phyloP scores from a whole-genome alignment of 1,284 basidiomycete species.

The Anthracocystis panici-leucophaei region DNA sequence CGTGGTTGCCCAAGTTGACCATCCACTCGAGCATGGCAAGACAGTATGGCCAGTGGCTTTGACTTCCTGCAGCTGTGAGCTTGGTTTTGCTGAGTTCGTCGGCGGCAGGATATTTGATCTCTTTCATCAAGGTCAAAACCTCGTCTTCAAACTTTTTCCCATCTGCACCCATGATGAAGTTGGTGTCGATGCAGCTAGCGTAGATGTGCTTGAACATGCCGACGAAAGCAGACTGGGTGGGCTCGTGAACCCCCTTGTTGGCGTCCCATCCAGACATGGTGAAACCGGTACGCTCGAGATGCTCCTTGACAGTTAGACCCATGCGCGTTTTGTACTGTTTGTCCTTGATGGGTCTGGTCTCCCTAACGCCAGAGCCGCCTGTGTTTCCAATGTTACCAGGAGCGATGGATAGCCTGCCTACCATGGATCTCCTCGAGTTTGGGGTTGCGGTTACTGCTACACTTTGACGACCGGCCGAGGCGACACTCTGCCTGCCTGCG shows the following conservation, averaged over 20 bases:
- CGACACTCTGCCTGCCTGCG: slow-evolving; percentile 47
- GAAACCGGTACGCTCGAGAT: slow-evolving; percentile 63
- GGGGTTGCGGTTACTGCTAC: slow-evolving; percentile 54
- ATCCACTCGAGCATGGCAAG: slow-evolving; percentile 69
- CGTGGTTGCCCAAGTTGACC: slow-evolving; percentile 56
- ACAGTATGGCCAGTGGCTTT: slow-evolving; percentile 67
- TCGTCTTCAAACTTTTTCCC: slow-evolving; percentile 67
- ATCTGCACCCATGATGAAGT: slow-evolving; percentile 59
- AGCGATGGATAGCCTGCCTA: slow-evolving; percentile 53
- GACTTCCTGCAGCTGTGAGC: slow-evolving; percentile 65
- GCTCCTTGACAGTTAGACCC: slow-evolving; percentile 58
- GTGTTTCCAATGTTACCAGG: slow-evolving; percentile 47
- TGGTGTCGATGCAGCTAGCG: slow-evolving; percentile 59
- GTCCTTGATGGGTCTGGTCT: slow-evolving; percentile 57
- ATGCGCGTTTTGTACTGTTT: slow-evolving; percentile 59
- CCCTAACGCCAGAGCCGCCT: slow-evolving; percentile 37
- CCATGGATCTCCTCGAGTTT: slow-evolving; percentile 49
- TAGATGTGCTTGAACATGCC: slow-evolving; percentile 68
- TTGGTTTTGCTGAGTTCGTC: slow-evolving; percentile 68
- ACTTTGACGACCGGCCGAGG: slow-evolving; percentile 50
- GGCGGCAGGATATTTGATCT: slow-evolving; percentile 66
- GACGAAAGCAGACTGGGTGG: slow-evolving; percentile 65
- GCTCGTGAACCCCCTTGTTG: slow-evolving; percentile 63
- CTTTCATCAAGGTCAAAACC: slow-evolving; percentile 62
- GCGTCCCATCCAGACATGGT: slow-evolving; percentile 59